These are phyloP conservation scores for Pseudogymnoascus sp. DNA, from an alignment of 2,329 filamentous ascomycete genomes.

Conservation along the genomic window DNA sequence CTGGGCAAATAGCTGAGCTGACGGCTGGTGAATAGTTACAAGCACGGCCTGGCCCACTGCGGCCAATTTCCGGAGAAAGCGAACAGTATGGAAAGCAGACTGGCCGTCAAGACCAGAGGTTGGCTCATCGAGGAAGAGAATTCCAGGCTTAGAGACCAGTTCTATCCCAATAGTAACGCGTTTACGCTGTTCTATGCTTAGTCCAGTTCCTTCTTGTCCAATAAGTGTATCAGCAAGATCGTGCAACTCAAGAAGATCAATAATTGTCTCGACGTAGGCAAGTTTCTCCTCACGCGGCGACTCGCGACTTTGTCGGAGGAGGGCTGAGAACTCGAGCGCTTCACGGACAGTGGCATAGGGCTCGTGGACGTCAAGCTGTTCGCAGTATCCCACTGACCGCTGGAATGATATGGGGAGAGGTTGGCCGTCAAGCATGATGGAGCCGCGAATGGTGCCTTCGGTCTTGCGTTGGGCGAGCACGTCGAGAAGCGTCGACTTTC, in stretches of 20 bases:
- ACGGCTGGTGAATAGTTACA: conserved; percentile 50
- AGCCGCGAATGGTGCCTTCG: conserved; percentile 80
- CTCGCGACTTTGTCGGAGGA: conserved; percentile 73
- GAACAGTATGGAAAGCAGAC: conserved; percentile 55
- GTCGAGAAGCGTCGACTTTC: conserved; percentile 82
- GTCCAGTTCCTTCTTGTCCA: conserved; percentile 52
- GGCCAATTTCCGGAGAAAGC: conserved; percentile 56
- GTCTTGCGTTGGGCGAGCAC: conserved; percentile 77
- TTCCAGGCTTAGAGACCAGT: conserved; percentile 47
- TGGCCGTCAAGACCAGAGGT: conserved; percentile 57
- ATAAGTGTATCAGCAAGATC: conserved; percentile 61
- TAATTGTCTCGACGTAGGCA: conserved; percentile 76
- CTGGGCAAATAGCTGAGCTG: conserved; percentile 44
- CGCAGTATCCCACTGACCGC: conserved; percentile 67
- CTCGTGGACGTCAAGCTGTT: conserved; percentile 86
- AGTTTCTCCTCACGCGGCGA: conserved; percentile 69
- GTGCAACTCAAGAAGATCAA: conserved; percentile 55
- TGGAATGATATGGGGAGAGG: conserved; percentile 77
- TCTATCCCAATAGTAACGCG: conserved; percentile 55
- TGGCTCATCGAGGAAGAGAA: conserved; percentile 57
- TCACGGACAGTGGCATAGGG: conserved; percentile 79
- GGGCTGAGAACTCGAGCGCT: conserved; percentile 79
- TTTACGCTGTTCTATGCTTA: conserved; percentile 57
- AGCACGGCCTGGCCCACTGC: conserved; percentile 46
- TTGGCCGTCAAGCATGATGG: conserved; percentile 62